These are phyloP conservation scores for Alopecurus myosuroides DNA, from an alignment of 176 grass and related monocot species.

Conservation along the genomic window DNA sequence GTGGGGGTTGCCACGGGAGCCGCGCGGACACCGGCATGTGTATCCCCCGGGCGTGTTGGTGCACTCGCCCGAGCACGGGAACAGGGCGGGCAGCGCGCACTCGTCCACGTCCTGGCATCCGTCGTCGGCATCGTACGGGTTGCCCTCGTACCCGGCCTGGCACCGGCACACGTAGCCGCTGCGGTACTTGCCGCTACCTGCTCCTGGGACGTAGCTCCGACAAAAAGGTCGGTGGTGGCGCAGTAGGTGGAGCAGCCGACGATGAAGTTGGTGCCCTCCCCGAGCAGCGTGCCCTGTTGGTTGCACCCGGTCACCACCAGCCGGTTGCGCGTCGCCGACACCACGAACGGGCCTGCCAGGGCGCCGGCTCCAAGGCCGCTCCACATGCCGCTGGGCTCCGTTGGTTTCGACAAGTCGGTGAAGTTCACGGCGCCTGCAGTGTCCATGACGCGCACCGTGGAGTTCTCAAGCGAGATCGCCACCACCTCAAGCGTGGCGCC, in stretches of 20 bases:
- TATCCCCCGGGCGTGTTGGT: not conserved
- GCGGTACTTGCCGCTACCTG: too few species aligned
- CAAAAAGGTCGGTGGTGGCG: conserved; percentile 4
- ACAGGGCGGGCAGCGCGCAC: not conserved
- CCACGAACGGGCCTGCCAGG: not conserved
- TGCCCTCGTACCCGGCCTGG: conserved; percentile 28
- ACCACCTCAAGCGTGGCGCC: not conserved
- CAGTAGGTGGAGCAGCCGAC: conserved; percentile 26
- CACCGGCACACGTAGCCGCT: conserved; percentile 23
- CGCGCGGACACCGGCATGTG: not conserved
- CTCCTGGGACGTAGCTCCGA: too few species aligned
- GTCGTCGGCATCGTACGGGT: conserved; percentile 36
- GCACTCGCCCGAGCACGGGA: conserved; percentile 16
- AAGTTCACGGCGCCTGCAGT: not conserved
- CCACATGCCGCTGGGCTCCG: not conserved
- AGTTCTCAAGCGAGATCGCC: not conserved
- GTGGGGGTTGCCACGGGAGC: not conserved
- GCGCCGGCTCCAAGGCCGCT: not conserved
- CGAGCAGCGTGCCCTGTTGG: not conserved
- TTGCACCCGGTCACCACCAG: conserved; percentile 13
- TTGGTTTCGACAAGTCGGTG: not conserved
- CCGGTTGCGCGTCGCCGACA: not conserved
- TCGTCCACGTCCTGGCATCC: conserved; percentile 45
- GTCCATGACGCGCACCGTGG: not conserved
- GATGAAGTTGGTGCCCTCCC: not conserved